These are phyloP conservation scores for Goffeauzyma gilvescens DNA, from an alignment of 768 basidiomycete species.

Conservation along the genomic window DNA sequence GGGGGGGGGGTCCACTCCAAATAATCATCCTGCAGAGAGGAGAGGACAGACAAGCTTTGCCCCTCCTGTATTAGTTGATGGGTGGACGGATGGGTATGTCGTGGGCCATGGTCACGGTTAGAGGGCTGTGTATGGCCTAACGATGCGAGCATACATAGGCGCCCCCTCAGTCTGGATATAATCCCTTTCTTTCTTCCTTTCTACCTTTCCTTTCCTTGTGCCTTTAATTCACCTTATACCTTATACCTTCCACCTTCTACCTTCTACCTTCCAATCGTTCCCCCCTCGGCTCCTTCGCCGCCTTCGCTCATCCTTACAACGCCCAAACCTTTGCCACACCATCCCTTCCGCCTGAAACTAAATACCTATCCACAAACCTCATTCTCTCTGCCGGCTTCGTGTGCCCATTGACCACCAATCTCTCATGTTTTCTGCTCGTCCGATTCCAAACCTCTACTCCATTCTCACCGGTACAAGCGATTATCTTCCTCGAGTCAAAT, in stretches of 20 bases:
- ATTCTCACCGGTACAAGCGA: slow-evolving; percentile 83
- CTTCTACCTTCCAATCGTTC: background rate
- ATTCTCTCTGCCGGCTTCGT: slow-evolving; percentile 66
- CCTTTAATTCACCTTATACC: too few species aligned
- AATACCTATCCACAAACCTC: slow-evolving; percentile 89
- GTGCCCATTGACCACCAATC: slow-evolving; percentile 79
- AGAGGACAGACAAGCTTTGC: background rate
- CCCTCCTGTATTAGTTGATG: background rate
- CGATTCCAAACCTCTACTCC: slow-evolving; percentile 89
- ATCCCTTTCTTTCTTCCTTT: too few species aligned
- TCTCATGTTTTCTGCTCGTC: slow-evolving; percentile 71
- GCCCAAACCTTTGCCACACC: slow-evolving; percentile 81
- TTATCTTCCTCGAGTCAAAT: slow-evolving; percentile 83
- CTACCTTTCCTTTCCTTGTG: too few species aligned
- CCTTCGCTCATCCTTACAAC: slow-evolving; percentile 36
- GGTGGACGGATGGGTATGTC: too few species aligned
- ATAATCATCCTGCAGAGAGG: too few species aligned
- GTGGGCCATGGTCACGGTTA: too few species aligned
- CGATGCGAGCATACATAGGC: too few species aligned
- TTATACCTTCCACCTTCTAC: too few species aligned
- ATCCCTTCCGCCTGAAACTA: slow-evolving; percentile 78
- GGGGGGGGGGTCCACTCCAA: too few species aligned
- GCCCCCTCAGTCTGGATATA: too few species aligned
- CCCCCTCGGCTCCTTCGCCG: background rate
- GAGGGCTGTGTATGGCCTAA: too few species aligned